Base-by-base conservation (phyloP, 169 alveolate genomes). In the Eimeria tenella region DNA sequence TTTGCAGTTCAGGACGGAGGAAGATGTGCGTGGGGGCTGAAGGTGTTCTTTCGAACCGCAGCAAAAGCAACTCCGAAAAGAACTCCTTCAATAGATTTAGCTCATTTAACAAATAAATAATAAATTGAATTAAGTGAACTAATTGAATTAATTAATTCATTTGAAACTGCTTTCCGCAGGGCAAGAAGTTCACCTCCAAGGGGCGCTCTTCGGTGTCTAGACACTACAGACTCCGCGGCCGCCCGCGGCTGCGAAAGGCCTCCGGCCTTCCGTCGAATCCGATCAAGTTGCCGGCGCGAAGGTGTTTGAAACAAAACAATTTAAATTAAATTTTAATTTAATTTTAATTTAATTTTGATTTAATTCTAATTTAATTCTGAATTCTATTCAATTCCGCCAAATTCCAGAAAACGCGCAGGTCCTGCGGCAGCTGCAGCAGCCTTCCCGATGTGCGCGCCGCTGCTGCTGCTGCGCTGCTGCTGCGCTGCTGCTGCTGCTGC, bases 171-270 rank as follows among this genome's bases (percentile, higher is more conserved):
- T 13, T 7, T 82, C 60, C 10, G 25, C 88, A 97, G 98, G 97
- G 97, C 52, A 96, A 93, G 71, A 97, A 97, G 90, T 97, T 95
- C 58, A 63, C 94, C 42, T 96, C 90, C 68, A 84, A 58, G 17
- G 98, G 98, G 21, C 95, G 96, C 5, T 97, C 98, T 3, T 94
- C 98, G 58, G 93, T 93, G 50, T 94, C 84, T 55, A 74, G 97
- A 62, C 98, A 97, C 90, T 94, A 94, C 75, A 95, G 98, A 71
- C 68, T 97, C 52, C 96, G 95, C 8, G 98, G 97, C 56, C 77
- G 97, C 55, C 97, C 96, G 17, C 95, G 97, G 77, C 65, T 96
- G 50, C 79, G 93, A 90, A 96, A 96, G 87, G 94, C 94, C 79
- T 95, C 98, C 19, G 96, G 96, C 75, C 56, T 95, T 52, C 98